Evolutionary conservation across 2,329 filamentous ascomycete species (phyloP), one percentile per base, ranked within the genome.

Genomic region (Fusarium succisae): DNA sequence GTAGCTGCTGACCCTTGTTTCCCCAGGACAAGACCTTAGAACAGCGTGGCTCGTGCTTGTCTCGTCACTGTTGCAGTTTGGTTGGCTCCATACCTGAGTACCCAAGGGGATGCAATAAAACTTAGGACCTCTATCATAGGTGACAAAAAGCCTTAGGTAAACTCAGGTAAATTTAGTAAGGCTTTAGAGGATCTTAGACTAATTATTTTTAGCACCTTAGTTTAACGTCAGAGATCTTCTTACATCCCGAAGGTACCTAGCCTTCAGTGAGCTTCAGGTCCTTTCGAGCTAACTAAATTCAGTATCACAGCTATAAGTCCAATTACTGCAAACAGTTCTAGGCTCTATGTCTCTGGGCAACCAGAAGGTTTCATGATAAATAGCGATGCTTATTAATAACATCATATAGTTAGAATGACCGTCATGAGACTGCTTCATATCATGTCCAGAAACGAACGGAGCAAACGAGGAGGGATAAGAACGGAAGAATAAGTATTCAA

Each of bases 21-120:
- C 55, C 55, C 55, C 15, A 50, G 30, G 39, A 39, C 41, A 43
- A 41, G 30, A 39, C 43, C 26, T 35, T 64, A 59, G 48, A 63
- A 69, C 63, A 74, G 63, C 72, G 59, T 75, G 73, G 73, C 72
- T 75, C 55, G 72, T 75, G 73, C 72, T 62, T 68, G 37, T 55
- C 48, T 50, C 70, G 69, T 69, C 64, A 59, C 45, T 74, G 38
- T 73, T 53, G 39, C 47, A 64, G 43, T 41, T n/a, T 69, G 64
- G 64, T 74, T 63, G 63, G 57, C 54, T 30, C 18, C 44, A 20
- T 20, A 20, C 12, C 8, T 43, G 30, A 30, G 30, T 30, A 12
- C 30, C 30, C 12, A 41, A 14, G 26, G 26, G 26, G 26, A 26
- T 26, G 26, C 26, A 7, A 26, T 26, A 26, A 26, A 26, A 26